Conservation (phyloP, 1,284 basidiomycete species). For the Fereydounia khargensis region DNA sequence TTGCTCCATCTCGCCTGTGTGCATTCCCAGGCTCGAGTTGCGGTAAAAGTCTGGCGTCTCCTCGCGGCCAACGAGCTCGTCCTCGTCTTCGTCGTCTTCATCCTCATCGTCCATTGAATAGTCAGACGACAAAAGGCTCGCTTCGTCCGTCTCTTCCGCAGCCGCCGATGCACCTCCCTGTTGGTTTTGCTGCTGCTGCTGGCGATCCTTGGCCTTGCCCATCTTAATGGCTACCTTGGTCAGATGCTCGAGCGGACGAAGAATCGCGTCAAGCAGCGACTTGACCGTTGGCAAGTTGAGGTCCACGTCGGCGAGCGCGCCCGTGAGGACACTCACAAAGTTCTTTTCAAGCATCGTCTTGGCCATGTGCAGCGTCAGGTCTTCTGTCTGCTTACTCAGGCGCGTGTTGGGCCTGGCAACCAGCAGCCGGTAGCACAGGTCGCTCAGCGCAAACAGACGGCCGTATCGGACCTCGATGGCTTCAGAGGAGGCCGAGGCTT, state of each 20-base stretch:
- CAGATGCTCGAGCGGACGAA: conserved; percentile 86
- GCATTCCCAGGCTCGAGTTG: conserved; percentile 95
- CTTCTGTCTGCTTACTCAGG: conserved; percentile 63
- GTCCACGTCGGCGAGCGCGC: conserved; percentile 86
- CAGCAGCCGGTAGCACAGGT: conserved; percentile 83
- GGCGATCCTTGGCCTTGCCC: conserved; percentile 66
- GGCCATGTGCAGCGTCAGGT: conserved; percentile 82
- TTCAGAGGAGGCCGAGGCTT: conserved; percentile 66
- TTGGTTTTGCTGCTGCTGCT: not conserved
- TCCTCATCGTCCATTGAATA: conserved; percentile 41
- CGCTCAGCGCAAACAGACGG: conserved; percentile 79
- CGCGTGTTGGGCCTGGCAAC: conserved; percentile 68
- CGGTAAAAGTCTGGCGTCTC: conserved; percentile 92
- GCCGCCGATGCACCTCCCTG: conserved; percentile 13
- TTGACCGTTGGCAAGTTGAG: conserved; percentile 92
- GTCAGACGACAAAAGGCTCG: conserved; percentile 20
- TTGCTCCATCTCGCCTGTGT: conserved; percentile 60
- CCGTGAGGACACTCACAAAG: conserved; percentile 85
- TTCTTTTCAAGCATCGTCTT: conserved; percentile 99
- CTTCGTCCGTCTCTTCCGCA: conserved; percentile 26
- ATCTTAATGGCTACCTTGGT: conserved; percentile 97
- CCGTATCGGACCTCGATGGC: conserved; percentile 79
- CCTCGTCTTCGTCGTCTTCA: conserved; percentile 63
- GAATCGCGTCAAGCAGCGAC: conserved; percentile 76
- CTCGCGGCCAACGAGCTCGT: conserved; percentile 66